Evolutionary conservation across 2,329 filamentous ascomycete species (phyloP), one percentile per base, ranked within the genome.

Genomic region (Elsinoe fawcettii): DNA sequence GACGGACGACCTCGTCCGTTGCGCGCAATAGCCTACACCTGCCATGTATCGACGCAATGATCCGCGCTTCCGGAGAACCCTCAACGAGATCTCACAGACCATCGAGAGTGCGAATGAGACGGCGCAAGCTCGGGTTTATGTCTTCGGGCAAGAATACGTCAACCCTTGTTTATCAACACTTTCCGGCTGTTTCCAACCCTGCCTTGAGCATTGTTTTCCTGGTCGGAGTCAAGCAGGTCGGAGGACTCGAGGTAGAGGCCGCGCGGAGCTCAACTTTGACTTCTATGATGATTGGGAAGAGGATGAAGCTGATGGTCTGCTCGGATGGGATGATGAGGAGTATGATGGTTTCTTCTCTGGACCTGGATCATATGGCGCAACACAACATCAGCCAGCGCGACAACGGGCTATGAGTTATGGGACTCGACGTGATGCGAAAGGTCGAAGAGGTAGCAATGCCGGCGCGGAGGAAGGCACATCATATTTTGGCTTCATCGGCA

Each of bases 281-380:
- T 97, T 97, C 70, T 97, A 97, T 74, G 92, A 96, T 71, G 92
- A 96, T 71, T 97, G 92, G 92, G 90, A 96, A 60, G 78, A 80
- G 46, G 80, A 83, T 27, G 79, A 81, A 53, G 76, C 75, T 32
- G 80, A 83, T 37, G 80, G 84, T 0, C 70, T 92, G 49, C 74
- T 91, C 55, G 85, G 83, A 46, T 95, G 90, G 88, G 85, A 86
- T 37, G 84, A 81, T 63, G 90, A 95, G 66, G 90, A 95, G 68
- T 84, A 95, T 75, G 92, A 96, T 69, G 80, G 89, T 54, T 73
- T 96, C 61, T 74, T 96, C 53, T 88, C 86, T 9, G 86, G 54
- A 64, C 65, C 47, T 57, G 64, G 36, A 37, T 27, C 27, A 41
- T 62, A 61, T 51, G 27, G 59, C 16, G 32, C 58, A 4, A 58